Base-by-base conservation (phyloP, 2,329 filamentous ascomycete genomes). In the Pseudogymnoascus sp. region DNA sequence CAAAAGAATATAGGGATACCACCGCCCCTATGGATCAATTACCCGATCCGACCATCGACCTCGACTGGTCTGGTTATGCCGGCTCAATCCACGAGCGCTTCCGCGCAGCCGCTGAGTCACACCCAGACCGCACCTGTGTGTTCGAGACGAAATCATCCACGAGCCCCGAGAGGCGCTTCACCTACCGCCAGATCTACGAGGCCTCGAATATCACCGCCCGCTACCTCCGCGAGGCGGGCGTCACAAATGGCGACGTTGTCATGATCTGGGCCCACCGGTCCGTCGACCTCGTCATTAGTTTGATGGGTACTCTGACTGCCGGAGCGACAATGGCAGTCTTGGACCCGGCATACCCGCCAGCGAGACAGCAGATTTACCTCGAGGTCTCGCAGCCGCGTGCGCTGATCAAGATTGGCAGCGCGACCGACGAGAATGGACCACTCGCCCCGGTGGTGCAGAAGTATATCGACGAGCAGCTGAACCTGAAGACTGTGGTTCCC, bases 251-350 rank as follows among this genome's bases (percentile, higher is more conserved):
- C 8, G 92, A 97, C 72, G 92, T 96, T 2, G 91, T 96, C 70
- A 96, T 96, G 90, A 90, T 95, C 67, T 97, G 87, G 73, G 91
- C 91, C 63, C 84, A 96, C 76, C 86, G 93, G 64, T 86, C 86
- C 64, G 92, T 96, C 35, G 90, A 90, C 69, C 76, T 90, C 42
- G 87, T 90, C 0, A 85, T 90, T 7, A 86, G 88, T 36, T 87
- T 92, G 62, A 96, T 96, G 90, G 93, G 92, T 65, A 83, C 82
- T 73, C 85, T 73, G 79, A 80, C 76, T 65, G 71, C 44, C 19
- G 62, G 47, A 50, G n/a, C 83, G 53, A 87, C 82, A 5, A 78
- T 87, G 68, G 85, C 78, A 3, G 84, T 88, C 44, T 83, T 96
- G 19, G 92, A 96, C 73, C 93, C 92, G 23, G 82, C 83, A 31